phyloP scores from a whole-genome alignment of 2,329 filamentous ascomycete genomes.

The Nemania sp. region DNA sequence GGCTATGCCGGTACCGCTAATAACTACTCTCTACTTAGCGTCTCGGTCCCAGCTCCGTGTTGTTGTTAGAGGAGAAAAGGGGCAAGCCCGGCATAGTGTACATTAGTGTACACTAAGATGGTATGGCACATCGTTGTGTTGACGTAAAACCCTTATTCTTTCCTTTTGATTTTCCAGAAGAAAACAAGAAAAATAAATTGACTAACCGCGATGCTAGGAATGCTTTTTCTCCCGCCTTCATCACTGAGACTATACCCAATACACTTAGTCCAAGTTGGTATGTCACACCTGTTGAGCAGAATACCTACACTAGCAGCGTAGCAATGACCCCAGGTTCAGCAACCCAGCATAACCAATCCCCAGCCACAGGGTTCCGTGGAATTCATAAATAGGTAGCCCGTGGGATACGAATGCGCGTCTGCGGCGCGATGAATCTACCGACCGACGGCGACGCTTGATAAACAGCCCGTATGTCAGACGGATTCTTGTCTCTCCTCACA shows the following conservation, averaged over 20 bases:
- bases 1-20: constrained; percentile 16
- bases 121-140: constrained; percentile 23
- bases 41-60: not conserved
- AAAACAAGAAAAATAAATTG: not conserved
- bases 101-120: not conserved
- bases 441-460: constrained; percentile 1
- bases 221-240: constrained; percentile 1
- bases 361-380: not conserved
- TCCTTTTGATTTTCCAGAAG: not conserved
- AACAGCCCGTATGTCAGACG: constrained; percentile 13
- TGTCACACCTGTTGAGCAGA: not conserved
- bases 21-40: constrained; percentile 5
- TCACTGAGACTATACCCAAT: not conserved
- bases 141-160: constrained; percentile 3
- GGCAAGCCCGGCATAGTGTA: constrained; percentile 13
- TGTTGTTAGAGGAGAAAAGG: constrained; percentile 2
- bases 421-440: constrained; percentile 13
- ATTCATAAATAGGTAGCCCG: constrained; percentile 3
- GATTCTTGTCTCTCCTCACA: constrained; percentile 20
- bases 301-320: too few species aligned
- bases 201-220: constrained; percentile 6
- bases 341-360: not conserved
- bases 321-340: not conserved
- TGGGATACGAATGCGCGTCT: constrained; percentile 4
- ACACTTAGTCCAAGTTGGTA: not conserved